Evolutionary conservation across 306 rosid species (phyloP).

Genomic region (Crotalaria pallida): DNA sequence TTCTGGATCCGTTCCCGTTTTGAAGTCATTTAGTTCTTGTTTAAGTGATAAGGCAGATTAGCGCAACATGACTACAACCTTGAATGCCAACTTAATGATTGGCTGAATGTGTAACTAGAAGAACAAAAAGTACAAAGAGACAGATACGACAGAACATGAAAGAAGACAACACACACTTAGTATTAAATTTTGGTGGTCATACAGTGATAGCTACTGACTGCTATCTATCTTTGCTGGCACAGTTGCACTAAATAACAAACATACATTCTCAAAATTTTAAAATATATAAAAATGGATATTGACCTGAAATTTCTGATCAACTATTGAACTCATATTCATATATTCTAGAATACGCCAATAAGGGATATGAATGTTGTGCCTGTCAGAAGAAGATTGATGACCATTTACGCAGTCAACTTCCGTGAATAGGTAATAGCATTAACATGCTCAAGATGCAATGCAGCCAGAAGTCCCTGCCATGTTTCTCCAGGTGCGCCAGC

Average conservation of each 20-base stretch:
- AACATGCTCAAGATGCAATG: conserved; percentile 64
- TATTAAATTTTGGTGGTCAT: conserved; percentile 18
- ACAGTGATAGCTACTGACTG: neutral
- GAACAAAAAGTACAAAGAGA: neutral
- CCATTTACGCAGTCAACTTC: conserved; percentile 52
- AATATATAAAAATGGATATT: conserved; percentile 19
- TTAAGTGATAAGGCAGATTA: no score
- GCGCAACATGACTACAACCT: no score
- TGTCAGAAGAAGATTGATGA: neutral
- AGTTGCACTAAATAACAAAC: conserved; percentile 30
- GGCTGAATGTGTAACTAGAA: neutral
- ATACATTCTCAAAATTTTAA: neutral
- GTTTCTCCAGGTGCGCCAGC: conserved; percentile 57
- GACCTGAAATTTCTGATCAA: conserved; percentile 8
- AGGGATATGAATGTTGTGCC: neutral
- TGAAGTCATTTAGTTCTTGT: no score
- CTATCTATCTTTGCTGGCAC: conserved; percentile 16
- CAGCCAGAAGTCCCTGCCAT: conserved; percentile 79
- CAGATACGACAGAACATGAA: neutral
- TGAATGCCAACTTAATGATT: no score
- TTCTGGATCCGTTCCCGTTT: no score
- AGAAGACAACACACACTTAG: neutral
- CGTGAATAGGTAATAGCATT: conserved; percentile 43
- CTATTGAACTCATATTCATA: conserved; percentile 29
- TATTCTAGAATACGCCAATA: conserved; percentile 36